Evolutionary conservation across 345 rosid genomes (phyloP), one percentile per base, ranked within the genome.

Genomic region (Brassica juncea): DNA sequence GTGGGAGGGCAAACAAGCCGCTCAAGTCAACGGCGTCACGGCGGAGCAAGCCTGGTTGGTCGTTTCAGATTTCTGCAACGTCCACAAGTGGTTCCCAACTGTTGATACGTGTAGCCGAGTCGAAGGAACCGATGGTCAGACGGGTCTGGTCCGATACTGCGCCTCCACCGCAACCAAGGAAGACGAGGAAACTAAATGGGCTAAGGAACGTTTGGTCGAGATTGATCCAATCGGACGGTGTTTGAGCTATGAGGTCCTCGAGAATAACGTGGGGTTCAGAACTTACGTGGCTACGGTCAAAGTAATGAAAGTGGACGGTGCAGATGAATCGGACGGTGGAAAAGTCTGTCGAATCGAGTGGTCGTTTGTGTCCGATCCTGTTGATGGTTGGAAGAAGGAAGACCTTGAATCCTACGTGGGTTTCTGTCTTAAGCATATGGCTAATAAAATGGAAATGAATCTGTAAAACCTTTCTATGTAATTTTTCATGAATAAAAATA

Each of bases 331-430:
- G 19, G 34, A 64, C 31, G 87, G 71, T 11, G 73, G 73, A 1
- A 81, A 39, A 25, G 88, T 86, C 55, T 89, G 89, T 68, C 74
- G 31, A 74, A 82, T 93, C 30, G 91, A 86, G 83, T 93, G 92
- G 90, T 87, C 91, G 63, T 93, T 82, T 59, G 85, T 83, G 2
- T 74, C 84, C 8, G 94, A 93, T 80, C 93, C 90, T 9, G 59
- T 84, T 23, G 84, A 82, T 71, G 94, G 92, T 58, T 85, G 88
- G 88, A 81, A 37, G 62, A 67, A 61, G 9, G 86, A 88, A 70
- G 90, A 84, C 59, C 77, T 90, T 35, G 75, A 49, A 23, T 66
- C 87, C 10, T 80, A 76, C 69, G 3, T 81, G 49, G 78, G 82
- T 4, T 70, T 58, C 47, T 70, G 70, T 71, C 86, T 93, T 63